Evolutionary conservation across 768 basidiomycete genomes (phyloP), one percentile per base, ranked within the genome.

Genomic region (Porphyrellus cyaneotinctus): DNA sequence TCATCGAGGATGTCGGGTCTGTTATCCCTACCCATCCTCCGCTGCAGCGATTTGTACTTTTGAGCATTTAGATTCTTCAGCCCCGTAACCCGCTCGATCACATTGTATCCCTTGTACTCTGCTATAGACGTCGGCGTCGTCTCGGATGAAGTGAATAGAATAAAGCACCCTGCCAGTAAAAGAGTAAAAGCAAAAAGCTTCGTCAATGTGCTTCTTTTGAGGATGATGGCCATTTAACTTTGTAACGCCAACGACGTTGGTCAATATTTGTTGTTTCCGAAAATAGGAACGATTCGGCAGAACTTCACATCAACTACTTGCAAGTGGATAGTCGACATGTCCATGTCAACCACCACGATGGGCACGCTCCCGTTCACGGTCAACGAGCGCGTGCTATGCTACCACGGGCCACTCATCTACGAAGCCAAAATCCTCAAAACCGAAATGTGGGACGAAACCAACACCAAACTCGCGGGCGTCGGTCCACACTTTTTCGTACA

Each of bases 401-500:
- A 88, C 67, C 95, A 98, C 61, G 95, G 95, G 0, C 94, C 93
- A 13, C 80, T 97, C 50, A 84, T 97, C 55, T 98, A 98, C 69
- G 93, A 95, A 49, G 95, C 95, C 12, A 95, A 97, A 70, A 77
- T 97, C n/a, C 78, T 95, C 59, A 78, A 84, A 60, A 66, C 70
- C 12, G 83, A 85, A 53, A 77, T 73, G 36, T 85, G 83, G 72
- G 82, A 85, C 53, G 84, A 87, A 60, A 70, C 75, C 17, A 84
- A 75, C 49, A 80, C 84, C 1, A 75, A 80, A 37, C 77, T 80
- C 6, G 82, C 84, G 7, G 67, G 70, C 11, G 69, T 79, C 3
- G 95, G 95, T 7, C 81, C 83, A 4, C 91, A 95, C 62, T 97
- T 91, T 71, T 86, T 89, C 55, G 95, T 99, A 35, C 97, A 99